Conservation (phyloP, 2,329 filamentous ascomycete species). For the Diaporthe batatas region DNA sequence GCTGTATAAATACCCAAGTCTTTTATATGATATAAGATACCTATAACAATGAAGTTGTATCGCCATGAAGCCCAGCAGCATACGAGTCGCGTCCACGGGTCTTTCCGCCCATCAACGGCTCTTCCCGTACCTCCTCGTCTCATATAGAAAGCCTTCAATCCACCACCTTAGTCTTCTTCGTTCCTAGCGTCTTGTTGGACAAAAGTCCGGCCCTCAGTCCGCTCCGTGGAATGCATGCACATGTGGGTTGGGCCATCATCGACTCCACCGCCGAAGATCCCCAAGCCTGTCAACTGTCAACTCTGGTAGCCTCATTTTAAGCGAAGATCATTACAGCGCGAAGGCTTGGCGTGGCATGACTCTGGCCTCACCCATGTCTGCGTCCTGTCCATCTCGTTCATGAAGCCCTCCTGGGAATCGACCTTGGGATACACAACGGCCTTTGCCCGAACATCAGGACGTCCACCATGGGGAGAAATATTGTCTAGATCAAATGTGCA, state of each 20-base stretch:
- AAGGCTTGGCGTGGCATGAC: slow-evolving; percentile 16
- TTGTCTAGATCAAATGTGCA: not conserved
- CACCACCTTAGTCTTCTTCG: not conserved
- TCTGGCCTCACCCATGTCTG: not conserved
- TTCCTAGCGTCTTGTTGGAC: not conserved
- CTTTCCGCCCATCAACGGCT: too few relatives aligned
- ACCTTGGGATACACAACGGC: not conserved
- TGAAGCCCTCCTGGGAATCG: too few relatives aligned
- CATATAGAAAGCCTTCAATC: not conserved
- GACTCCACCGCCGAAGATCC: not conserved
- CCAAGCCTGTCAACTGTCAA: not conserved
- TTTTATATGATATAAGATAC: too few relatives aligned
- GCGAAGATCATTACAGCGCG: slow-evolving; percentile 8
- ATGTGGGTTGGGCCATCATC: not conserved
- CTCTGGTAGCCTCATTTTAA: not conserved
- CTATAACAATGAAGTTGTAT: too few relatives aligned
- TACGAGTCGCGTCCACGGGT: not conserved
- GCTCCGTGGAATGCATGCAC: not conserved
- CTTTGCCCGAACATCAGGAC: not conserved
- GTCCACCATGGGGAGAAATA: too few relatives aligned
- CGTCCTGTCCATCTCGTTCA: too few relatives aligned
- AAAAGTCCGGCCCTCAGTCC: not conserved
- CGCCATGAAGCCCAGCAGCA: not conserved
- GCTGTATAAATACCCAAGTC: too few relatives aligned
- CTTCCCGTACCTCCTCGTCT: not conserved